Conservation (phyloP, 2,329 filamentous ascomycete genomes). For the Zasmidium citrigriseum region DNA sequence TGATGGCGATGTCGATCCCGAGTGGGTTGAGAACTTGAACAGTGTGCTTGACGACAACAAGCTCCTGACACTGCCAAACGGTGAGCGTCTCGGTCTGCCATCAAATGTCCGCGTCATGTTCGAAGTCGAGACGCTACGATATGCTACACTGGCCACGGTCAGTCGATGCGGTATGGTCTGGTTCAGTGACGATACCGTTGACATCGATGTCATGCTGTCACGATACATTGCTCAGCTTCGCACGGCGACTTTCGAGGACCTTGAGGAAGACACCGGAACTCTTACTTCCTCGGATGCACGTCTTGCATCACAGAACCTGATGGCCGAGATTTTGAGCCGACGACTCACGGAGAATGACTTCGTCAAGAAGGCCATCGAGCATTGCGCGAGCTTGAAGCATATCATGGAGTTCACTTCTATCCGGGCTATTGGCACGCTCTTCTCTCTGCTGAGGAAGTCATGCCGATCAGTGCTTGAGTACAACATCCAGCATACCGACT, state of each 20-base stretch:
- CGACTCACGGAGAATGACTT: conserved; percentile 80
- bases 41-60: conserved; percentile 99
- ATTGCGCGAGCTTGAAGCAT: conserved; percentile 79
- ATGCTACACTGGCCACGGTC: conserved; percentile 96
- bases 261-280: conserved; percentile 88
- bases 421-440: conserved; percentile 86
- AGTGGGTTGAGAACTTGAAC: conserved; percentile 99
- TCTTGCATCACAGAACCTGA: conserved; percentile 77
- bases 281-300: conserved; percentile 53
- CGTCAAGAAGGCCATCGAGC: conserved; percentile 72
- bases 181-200: conserved; percentile 98
- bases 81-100: conserved; percentile 93
- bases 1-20: conserved; percentile 96
- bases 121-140: conserved; percentile 96
- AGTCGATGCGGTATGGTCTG: conserved; percentile 99
- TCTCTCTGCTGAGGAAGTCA: conserved; percentile 92
- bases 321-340: conserved; percentile 75
- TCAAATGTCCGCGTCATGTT: conserved; percentile 99
- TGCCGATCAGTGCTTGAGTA: conserved; percentile 93
- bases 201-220: conserved; percentile 84
- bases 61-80: conserved; percentile 91
- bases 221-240: conserved; percentile 87
- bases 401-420: conserved; percentile 98
- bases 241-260: conserved; percentile 84
- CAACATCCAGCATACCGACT: conserved; percentile 91